Evolutionary conservation across 495 filamentous ascomycete species (phyloP), one percentile per base, ranked within the genome.

Genomic region (Penicillium samsonianum): DNA sequence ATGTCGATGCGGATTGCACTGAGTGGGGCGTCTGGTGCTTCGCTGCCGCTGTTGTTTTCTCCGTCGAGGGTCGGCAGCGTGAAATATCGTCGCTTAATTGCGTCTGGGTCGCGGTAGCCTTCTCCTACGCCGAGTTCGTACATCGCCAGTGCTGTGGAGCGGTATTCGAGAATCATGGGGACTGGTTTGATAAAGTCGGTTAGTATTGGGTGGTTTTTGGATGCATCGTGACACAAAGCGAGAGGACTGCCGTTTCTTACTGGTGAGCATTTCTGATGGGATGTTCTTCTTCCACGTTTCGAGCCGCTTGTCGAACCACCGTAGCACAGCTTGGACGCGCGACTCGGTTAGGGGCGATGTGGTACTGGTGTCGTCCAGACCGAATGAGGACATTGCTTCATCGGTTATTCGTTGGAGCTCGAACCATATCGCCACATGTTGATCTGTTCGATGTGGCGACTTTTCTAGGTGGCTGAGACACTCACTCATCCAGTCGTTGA

Each of bases 61-160:
- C 62, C 72, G 23, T 77, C 61, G 55, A 73, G 51, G 45, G 73
- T 50, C 25, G 71, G 72, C 58, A 81, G 71, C 0, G 69, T 72
- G 61, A 74, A 76, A 38, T 70, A 75, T 51, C 68, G 66, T 22
- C 61, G 62, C 53, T 72, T 73, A 31, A 75, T 60, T 4, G 74
- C 69, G 54, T 79, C 74, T n/a, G 76, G 77, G 12, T 79, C 76
- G 26, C 77, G 73, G 55, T 82, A 80, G 14, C 80, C 79, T 55
- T 79, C 75, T 40, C 79, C 76, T 31, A 81, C 65, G 35, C 75
- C 78, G 8, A 81, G 50, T 61, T 83, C 80, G 57, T 82, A 80
- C 53, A 82, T 69, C 26, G 73, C 74, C 9, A 83, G 70, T 26
- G 73, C 65, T 23, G 72, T 69, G 49, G 73, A 72, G 51, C 78